Base-by-base conservation (phyloP, 768 basidiomycete genomes). In the Lactifluus subvellereus region DNA sequence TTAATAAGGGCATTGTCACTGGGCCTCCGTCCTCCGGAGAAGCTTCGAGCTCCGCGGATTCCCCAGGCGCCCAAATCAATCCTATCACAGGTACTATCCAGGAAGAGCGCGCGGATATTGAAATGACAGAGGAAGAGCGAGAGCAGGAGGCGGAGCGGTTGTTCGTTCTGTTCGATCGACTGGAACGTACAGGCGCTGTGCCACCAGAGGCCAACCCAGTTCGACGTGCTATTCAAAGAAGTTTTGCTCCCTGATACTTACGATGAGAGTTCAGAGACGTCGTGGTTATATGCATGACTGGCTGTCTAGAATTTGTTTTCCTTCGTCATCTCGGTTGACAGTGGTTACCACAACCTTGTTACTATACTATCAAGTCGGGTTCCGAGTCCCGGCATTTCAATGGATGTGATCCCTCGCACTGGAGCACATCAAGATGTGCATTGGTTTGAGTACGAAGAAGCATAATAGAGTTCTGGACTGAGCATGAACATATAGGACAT, bases 91-190 rank as follows among this genome's bases (percentile, higher is more conserved):
- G 93, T n/a, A 84, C 85, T 13, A 81, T 78, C 6, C 75, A 80
- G 59, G 61, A 57, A 54, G 69, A 68, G 40, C 74, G 75, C 58
- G 72, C 74, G 2, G 77, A 75, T 52, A 69, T 78, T 18, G 73
- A 84, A 54, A 96, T 99, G 94, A 88, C 93, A 0, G 88, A 95
- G 35, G 94, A 95, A 71, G 96, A 99, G 79, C 97, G 96, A 73
- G 93, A 97, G 71, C 77, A 76, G 10, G 97, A 99, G 76, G 89
- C 94, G 58, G 95, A 98, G 78, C 87, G 87, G 70, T 77, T 99
- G 47, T 92, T 98, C 70, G 85, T 89, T 38, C 78, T 98, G 20
- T 98, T 99, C 70, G 91, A 97, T 66, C 79, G 95, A 52, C 77
- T 98, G 66, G 91, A 94, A 72, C 84, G 78, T 73, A 86, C 78